Evolutionary conservation across 129 eudicot genomes (phyloP).

Genomic region (Chrysanthemum makinoi): DNA sequence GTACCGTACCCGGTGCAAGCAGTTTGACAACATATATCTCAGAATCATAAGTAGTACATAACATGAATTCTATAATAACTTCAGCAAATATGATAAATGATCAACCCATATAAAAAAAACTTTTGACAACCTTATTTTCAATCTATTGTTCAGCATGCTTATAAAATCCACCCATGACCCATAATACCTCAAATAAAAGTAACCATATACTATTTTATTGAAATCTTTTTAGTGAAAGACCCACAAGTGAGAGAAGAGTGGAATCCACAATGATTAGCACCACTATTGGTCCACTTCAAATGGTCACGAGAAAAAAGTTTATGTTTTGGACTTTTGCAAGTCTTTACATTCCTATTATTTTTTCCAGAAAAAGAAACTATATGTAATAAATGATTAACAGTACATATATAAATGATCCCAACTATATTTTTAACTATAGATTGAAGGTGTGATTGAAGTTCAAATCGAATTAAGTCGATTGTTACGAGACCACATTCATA

Average conservation of each 20-base stretch:
- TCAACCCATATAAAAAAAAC: too few species aligned
- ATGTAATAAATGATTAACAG: neutral
- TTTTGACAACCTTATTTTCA: too few species aligned
- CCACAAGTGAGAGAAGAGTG: neutral
- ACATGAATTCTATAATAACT: too few species aligned
- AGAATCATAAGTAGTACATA: too few species aligned
- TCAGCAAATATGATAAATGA: too few species aligned
- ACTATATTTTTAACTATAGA: neutral
- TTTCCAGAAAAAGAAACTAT: neutral
- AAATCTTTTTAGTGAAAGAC: neutral
- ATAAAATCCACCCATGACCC: neutral
- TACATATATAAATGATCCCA: neutral
- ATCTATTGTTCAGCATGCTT: too few species aligned
- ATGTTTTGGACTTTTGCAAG: neutral
- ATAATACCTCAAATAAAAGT: neutral
- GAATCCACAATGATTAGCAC: neutral
- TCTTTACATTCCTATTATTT: neutral
- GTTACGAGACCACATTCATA: too few species aligned
- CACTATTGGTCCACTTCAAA: slow-evolving; percentile 1
- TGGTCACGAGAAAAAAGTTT: slow-evolving; percentile 16
- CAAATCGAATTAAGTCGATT: neutral
- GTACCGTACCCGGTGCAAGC: too few species aligned
- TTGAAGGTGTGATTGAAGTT: too few species aligned
- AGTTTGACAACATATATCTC: too few species aligned
- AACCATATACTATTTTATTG: neutral